Evolutionary conservation across 1,284 basidiomycete species (phyloP).

Genomic region (Trichosporon coremiiforme): DNA sequence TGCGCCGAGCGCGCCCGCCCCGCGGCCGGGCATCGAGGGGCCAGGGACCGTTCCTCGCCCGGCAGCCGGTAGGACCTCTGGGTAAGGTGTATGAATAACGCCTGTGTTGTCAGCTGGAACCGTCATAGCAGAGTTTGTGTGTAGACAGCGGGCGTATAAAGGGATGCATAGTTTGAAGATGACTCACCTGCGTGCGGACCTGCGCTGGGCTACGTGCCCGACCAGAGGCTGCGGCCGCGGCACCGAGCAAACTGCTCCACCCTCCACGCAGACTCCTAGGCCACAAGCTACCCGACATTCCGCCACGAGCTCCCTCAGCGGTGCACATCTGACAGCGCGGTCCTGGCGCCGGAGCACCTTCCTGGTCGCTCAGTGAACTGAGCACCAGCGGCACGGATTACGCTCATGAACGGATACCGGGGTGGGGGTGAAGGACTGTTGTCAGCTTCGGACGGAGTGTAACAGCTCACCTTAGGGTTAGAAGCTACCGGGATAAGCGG

Average conservation of each 20-base stretch:
- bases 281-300: slow-evolving; percentile 9
- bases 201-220: slow-evolving; percentile 8
- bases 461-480: slow-evolving; percentile 29
- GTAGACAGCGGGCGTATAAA: not conserved
- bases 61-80: slow-evolving; percentile 9
- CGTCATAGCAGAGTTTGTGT: not conserved
- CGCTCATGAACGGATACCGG: slow-evolving; percentile 29
- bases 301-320: slow-evolving; percentile 17
- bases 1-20: slow-evolving; percentile 11
- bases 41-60: slow-evolving; percentile 8
- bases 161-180: not conserved
- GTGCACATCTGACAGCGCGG: slow-evolving; percentile 23
- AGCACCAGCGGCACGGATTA: slow-evolving; percentile 28
- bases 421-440: slow-evolving; percentile 27
- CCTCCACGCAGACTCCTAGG: not conserved
- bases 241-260: slow-evolving; percentile 12
- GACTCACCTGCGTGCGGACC: slow-evolving; percentile 14
- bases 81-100: slow-evolving; percentile 1
- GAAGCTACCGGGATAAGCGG: slow-evolving; percentile 21
- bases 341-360: slow-evolving; percentile 24
- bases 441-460: slow-evolving; percentile 6
- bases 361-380: slow-evolving; percentile 14
- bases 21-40: slow-evolving; percentile 4
- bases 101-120: not conserved
- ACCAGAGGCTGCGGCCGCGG: not conserved